Evolutionary conservation across 805 yeast genomes (phyloP), one percentile per base, ranked within the genome.

Genomic region (Candida patagonica): DNA sequence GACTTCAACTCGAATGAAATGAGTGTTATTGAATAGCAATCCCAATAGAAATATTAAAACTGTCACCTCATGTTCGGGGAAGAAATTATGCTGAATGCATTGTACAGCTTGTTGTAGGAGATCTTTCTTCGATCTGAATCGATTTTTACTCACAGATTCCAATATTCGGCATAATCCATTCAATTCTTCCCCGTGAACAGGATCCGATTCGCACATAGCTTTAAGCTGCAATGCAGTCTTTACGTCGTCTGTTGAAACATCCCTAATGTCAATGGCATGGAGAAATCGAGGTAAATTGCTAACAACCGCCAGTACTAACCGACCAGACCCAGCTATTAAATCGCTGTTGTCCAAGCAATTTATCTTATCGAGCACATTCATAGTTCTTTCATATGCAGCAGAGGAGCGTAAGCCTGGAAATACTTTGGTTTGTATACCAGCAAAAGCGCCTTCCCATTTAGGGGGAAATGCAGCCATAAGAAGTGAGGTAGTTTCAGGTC

Each of bases 381-480:
- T 63, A 1, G 95, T 73, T 9, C 83, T 77, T 7, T 84, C 94
- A 65, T 79, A 82, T 0, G 96, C 74, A 37, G 76, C 74, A 1
- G 87, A 66, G 0, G 96, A 87, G 39, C 95, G 64, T 42, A 94
- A 63, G 0, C 99, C 99, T 34, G 77, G 74, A 71, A 86, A 66
- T 0, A 88, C 76, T 15, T 81, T 69, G 33, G 73, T 78, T 52
- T 87, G 95, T 5, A 92, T 64, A 0, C 97, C 97, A 53, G 80
- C 89, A 58, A 87, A 92, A 42, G 78, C 73, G 1, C 96, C 95
- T 54, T 88, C 95, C 98, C 97, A 92, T 42, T 83, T 80, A 0
- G 92, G 78, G 0, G 99, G 99, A 55, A 88, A 92, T 0, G 92
- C 82, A 0, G 92, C 73, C 13, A 84, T 74, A 43, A 88, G 67